Conservation (phyloP, 2,329 filamentous ascomycete species). For the Cercospora beticola region DNA sequence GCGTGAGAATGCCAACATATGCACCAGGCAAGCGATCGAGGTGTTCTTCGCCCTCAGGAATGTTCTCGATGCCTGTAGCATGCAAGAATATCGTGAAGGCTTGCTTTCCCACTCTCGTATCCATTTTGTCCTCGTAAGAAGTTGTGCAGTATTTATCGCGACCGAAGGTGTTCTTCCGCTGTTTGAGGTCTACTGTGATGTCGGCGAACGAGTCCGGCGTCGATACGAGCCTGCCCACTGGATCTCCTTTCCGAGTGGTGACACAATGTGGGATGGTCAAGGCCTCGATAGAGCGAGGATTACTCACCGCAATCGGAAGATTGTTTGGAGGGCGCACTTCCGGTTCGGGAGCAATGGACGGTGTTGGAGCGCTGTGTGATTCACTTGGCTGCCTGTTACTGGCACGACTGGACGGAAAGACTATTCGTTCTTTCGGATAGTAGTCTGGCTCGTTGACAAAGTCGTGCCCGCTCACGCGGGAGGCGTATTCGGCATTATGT, state of each 20-base stretch:
- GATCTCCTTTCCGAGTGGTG: constrained; percentile 6
- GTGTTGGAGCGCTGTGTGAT: background rate
- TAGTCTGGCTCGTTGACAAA: constrained; percentile 37
- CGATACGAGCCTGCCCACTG: constrained; percentile 62
- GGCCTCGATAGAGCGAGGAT: constrained; percentile 1
- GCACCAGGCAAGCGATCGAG: constrained; percentile 56
- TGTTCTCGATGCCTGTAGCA: constrained; percentile 64
- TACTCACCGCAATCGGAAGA: background rate
- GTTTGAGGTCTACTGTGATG: constrained; percentile 64
- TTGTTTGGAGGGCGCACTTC: background rate
- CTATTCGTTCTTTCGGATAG: constrained; percentile 11
- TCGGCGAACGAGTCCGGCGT: constrained; percentile 64
- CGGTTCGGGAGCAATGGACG: background rate
- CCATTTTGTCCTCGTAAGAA: constrained; percentile 60
- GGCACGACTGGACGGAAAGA: constrained; percentile 2
- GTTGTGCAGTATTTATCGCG: constrained; percentile 67
- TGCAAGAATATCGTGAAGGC: constrained; percentile 77
- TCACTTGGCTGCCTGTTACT: background rate
- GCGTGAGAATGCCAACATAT: constrained; percentile 74
- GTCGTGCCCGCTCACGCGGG: constrained; percentile 47
- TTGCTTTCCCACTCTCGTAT: constrained; percentile 75
- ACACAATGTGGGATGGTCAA: background rate
- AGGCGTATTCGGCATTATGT: constrained; percentile 49
- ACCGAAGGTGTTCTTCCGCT: constrained; percentile 74
- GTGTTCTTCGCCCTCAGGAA: constrained; percentile 52